Evolutionary conservation across 2,329 filamentous ascomycete genomes (phyloP).

Genomic region (Pseudogymnoascus sp.): DNA sequence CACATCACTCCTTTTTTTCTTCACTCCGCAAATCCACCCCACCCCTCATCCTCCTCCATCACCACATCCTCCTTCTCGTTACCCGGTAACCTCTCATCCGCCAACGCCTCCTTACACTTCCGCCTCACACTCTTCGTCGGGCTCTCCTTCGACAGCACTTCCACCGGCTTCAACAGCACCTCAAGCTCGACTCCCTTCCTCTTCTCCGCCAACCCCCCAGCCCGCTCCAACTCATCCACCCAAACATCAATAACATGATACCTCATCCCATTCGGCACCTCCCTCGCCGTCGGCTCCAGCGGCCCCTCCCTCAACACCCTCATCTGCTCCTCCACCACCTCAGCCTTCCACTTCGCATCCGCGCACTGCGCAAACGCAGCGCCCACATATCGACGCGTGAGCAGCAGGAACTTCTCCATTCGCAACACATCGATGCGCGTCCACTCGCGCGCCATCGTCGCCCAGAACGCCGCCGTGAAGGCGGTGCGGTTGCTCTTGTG

Average conservation of each 20-base stretch:
- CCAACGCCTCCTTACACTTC: conserved; percentile 61
- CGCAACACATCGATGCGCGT: conserved; percentile 63
- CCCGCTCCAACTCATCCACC: conserved; percentile 78
- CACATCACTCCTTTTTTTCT: neutral
- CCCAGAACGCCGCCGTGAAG: conserved; percentile 60
- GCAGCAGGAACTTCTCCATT: conserved; percentile 87
- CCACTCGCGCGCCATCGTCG: conserved; percentile 62
- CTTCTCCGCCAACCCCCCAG: conserved; percentile 42
- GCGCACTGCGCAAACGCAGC: conserved; percentile 51
- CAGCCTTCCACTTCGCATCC: conserved; percentile 29
- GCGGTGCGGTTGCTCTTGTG: conserved; percentile 36
- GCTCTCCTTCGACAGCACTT: conserved; percentile 39
- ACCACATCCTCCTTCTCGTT: conserved; percentile 40
- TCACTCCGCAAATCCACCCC: conserved; percentile 27
- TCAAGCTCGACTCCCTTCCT: conserved; percentile 30
- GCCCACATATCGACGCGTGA: conserved; percentile 70
- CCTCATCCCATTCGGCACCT: conserved; percentile 71
- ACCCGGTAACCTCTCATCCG: conserved; percentile 65
- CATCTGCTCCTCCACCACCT: conserved; percentile 35
- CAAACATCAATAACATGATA: conserved; percentile 87
- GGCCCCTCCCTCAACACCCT: conserved; percentile 38
- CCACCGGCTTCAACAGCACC: conserved; percentile 35
- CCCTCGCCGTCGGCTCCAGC: conserved; percentile 34
- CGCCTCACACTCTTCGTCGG: conserved; percentile 64
- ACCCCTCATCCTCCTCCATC: conserved; percentile 30